These are phyloP conservation scores for Didymella segeticola DNA, from an alignment of 2,329 filamentous ascomycete genomes.

Conservation along the genomic window DNA sequence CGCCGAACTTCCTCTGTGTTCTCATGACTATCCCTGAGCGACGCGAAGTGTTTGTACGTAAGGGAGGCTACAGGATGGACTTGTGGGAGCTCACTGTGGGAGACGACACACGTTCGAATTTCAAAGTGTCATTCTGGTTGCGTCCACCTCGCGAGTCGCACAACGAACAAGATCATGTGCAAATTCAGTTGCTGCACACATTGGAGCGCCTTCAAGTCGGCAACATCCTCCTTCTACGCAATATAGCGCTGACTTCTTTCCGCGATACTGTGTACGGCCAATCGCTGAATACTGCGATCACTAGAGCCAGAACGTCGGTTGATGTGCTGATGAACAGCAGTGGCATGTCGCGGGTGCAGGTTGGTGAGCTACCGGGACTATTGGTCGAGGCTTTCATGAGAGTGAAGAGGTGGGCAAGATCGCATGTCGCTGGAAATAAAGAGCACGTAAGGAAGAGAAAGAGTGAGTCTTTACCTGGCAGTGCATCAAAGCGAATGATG, in stretches of 20 bases:
- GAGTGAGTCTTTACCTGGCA: conserved; percentile 6
- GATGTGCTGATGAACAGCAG: conserved; percentile 68
- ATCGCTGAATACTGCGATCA: conserved; percentile 74
- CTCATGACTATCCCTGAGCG: conserved; percentile 75
- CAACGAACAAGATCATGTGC: conserved; percentile 24
- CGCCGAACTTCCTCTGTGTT: conserved; percentile 80
- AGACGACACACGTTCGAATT: conserved; percentile 83
- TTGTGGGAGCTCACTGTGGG: conserved; percentile 62
- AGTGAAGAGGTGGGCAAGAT: conserved; percentile 77
- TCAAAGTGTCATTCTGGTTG: conserved; percentile 86
- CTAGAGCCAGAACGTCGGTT: conserved; percentile 69
- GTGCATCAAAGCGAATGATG: conserved; percentile 20
- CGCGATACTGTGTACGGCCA: conserved; percentile 82
- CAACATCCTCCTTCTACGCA: conserved; percentile 80
- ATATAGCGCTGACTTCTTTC: conserved; percentile 80
- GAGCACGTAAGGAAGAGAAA: conserved; percentile 30
- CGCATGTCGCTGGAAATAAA: conserved; percentile 64
- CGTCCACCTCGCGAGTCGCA: conserved; percentile 41
- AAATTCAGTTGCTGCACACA: conserved; percentile 49
- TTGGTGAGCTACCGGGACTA: conserved; percentile 49
- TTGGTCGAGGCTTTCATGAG: conserved; percentile 69
- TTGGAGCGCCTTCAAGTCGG: conserved; percentile 64
- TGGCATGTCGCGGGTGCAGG: conserved; percentile 57
- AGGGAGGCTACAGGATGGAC: conserved; percentile 61
- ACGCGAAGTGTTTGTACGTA: conserved; percentile 71